Base-by-base conservation (phyloP, 106 monocot species). In the Triglochin maritima region DNA sequence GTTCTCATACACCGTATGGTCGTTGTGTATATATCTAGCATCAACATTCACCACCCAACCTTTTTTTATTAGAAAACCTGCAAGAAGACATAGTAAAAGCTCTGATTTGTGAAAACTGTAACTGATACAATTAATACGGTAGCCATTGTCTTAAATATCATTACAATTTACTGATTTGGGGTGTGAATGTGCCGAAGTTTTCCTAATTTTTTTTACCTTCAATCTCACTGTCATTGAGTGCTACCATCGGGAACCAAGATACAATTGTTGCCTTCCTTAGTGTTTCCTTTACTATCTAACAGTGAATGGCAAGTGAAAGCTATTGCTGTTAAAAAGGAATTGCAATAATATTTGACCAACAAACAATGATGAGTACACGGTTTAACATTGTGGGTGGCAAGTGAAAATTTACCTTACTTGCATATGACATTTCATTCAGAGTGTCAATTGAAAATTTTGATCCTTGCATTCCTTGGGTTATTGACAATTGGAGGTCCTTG, bases 1-100 rank as follows among this genome's bases (percentile, higher is more conserved):
- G 29, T 81, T 74, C 48, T 84, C 58, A 56, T 85, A 85, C 3
- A 88, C 4, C 1, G 45, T 62, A 13, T 82, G 46, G 72, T 87
- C 85, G 16, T 60, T 74, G 71, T 92, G 92, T 76, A 88, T 70
- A 15, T 78, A 64, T 63, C 85, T 82, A 17, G 86, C 92, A 65
- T 92, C 82, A 17, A 92, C 73, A 72, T 88, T 92, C 68, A 92
- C 81, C 8, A 92, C 76, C 85, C 88, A 88, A 3, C 83, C 87
- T 68, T 92, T 92, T 42, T 73, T 62, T 46, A 87, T 79, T 50
- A 72, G 74, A 77, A 85, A 92, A 17, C 87, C 87, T 87, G 73
- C 14, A 47, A 17, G 57, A 57, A 57, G 16, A 57, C n/a, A 15
- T 1, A 1, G 4, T 15, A 13, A 15, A 15, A 57, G 6, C 9